Conservation (phyloP, 345 rosid species). For the Aegle marmelos region DNA sequence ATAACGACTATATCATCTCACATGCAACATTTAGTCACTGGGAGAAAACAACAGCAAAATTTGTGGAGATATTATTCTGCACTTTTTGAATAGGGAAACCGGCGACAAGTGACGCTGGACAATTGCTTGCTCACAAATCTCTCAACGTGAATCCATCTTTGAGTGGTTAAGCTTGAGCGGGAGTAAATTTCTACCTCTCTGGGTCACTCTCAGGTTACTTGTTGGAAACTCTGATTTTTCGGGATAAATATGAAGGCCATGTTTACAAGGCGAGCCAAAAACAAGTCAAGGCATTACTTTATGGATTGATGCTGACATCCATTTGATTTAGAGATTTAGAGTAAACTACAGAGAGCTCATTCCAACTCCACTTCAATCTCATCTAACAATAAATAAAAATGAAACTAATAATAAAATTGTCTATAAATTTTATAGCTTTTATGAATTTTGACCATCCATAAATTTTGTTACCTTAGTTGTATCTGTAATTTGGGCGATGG, state of each 20-base stretch:
- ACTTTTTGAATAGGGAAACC: not conserved
- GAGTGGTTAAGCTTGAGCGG: not conserved
- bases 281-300: not conserved
- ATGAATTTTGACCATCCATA: too few species aligned
- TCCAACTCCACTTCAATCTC: too few species aligned
- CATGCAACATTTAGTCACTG: not conserved
- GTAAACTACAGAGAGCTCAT: too few species aligned
- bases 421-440: too few species aligned
- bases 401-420: too few species aligned
- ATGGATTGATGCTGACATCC: not conserved
- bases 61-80: not conserved
- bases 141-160: not conserved
- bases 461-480: too few species aligned
- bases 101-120: too few species aligned
- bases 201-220: not conserved
- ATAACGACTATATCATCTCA: too few species aligned
- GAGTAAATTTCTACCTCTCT: not conserved
- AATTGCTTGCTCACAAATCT: too few species aligned
- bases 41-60: not conserved
- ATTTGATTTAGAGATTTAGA: too few species aligned
- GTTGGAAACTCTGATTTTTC: not conserved
- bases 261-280: not conserved
- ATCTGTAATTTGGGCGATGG: too few species aligned
- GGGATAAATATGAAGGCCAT: not conserved
- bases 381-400: too few species aligned